Evolutionary conservation across 306 rosid species (phyloP), one percentile per base, ranked within the genome.

Genomic region (Lagenaria siceraria): DNA sequence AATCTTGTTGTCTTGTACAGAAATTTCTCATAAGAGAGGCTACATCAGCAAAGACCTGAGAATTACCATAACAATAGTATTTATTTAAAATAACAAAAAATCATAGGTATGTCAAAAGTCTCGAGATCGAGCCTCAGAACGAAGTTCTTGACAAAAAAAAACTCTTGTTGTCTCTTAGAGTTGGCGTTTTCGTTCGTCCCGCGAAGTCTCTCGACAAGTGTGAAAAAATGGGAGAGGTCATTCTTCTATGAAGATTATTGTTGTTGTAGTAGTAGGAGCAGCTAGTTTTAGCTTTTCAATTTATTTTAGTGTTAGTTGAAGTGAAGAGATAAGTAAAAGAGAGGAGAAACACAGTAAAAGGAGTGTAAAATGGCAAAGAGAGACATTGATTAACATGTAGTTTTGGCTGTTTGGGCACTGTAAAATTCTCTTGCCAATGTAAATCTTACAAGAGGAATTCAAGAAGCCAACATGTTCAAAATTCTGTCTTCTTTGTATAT

Each of bases 21-120:
- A 88, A 80, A 79, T 65, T 21, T 36, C 17, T 35, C 79, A 46
- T 73, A 83, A 81, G 75, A 82, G 80, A 64, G 56, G 49, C 73
- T 31, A 68, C 69, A 62, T 79, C 80, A 79, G 46, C 42, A 82
- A 76, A 72, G 85, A 86, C 82, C 82, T 35, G 82, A 87, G 89
- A 85, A 83, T 81, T 78, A 79, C 48, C 84, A 81, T 59, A 64
- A 9, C 83, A 69, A 42, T 22, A 68, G 27, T 22, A 11, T 61
- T 40, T 42, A 68, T 31, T 24, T 25, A 70, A 46, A 46, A 70
- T 70, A 48, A 42, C 33, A 14, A 61, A 61, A 61, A 61, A 29
- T 12, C 33, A 61, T 61, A 61, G n/a, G 18, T 1, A 27, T 7
- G 27, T 54, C 8, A 5, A 24, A n/a, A 25, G 64, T 59, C 64